Evolutionary conservation across 1,284 basidiomycete genomes (phyloP).

Genomic region (Meripilus lineatus): DNA sequence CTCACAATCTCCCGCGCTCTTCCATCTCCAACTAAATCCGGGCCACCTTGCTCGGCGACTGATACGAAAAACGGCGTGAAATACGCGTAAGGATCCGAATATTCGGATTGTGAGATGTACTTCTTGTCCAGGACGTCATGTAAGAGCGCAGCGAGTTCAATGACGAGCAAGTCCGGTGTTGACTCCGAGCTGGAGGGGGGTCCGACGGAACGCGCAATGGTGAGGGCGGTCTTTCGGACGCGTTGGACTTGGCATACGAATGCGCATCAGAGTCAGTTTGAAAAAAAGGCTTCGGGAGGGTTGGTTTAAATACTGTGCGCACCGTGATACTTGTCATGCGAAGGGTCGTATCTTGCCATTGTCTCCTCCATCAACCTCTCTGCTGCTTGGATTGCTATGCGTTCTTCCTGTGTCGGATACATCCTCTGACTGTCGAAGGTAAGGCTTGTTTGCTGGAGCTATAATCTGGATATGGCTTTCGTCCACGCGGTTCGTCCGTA

Average conservation of each 20-base stretch:
- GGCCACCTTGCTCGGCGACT: slow-evolving; percentile 31
- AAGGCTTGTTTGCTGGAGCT: no score
- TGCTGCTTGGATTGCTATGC: slow-evolving; percentile 47
- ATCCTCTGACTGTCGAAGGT: slow-evolving; percentile 12
- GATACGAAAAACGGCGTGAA: slow-evolving; percentile 64
- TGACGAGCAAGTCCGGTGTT: slow-evolving; percentile 62
- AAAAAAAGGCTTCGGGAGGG: no score
- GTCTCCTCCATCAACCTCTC: slow-evolving; percentile 70
- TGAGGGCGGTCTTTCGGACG: slow-evolving; percentile 64
- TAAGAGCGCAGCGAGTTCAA: slow-evolving; percentile 82
- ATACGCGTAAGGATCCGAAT: slow-evolving; percentile 57
- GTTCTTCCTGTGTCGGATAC: slow-evolving; percentile 36
- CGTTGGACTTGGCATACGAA: slow-evolving; percentile 61
- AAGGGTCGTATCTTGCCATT: slow-evolving; percentile 85
- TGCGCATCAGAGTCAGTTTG: not conserved
- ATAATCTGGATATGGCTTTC: no score
- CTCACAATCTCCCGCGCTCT: slow-evolving; percentile 50
- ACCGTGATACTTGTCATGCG: slow-evolving; percentile 89
- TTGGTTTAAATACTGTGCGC: no score
- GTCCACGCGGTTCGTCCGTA: no score
- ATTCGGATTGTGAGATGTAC: slow-evolving; percentile 59
- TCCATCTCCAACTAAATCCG: slow-evolving; percentile 58
- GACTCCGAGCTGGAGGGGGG: slow-evolving; percentile 10
- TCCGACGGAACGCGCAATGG: slow-evolving; percentile 15
- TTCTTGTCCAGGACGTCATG: slow-evolving; percentile 90